phyloP scores from a whole-genome alignment of 805 yeast species.

The Schizosaccharomyces lindneri region DNA sequence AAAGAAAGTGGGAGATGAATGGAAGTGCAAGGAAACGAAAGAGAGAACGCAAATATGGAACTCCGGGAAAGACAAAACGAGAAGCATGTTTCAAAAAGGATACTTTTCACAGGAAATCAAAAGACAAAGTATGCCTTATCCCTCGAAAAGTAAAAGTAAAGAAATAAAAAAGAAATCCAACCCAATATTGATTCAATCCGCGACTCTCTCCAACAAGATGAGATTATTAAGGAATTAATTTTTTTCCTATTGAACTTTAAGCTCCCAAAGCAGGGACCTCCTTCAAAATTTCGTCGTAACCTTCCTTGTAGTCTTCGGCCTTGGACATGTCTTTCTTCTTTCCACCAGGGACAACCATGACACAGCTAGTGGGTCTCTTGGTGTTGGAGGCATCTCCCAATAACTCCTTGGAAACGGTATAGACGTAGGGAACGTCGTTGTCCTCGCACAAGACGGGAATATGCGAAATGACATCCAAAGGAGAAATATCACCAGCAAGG shows the following conservation, averaged over 20 bases:
- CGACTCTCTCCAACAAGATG: too few relatives aligned
- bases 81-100: too few relatives aligned
- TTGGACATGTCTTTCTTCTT: conserved; percentile 44
- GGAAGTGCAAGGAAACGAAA: too few relatives aligned
- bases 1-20: too few relatives aligned
- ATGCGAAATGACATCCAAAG: conserved; percentile 90
- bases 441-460: conserved; percentile 96
- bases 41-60: too few relatives aligned
- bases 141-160: too few relatives aligned
- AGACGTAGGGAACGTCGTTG: conserved; percentile 65
- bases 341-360: conserved; percentile 91
- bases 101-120: too few relatives aligned
- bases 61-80: too few relatives aligned
- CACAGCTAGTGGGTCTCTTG: conserved; percentile 95
- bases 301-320: conserved; percentile 73
- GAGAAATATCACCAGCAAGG: conserved; percentile 95
- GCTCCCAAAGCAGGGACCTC: conserved; percentile 18
- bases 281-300: conserved; percentile 79
- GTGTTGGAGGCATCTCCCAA: conserved; percentile 97
- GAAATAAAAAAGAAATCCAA: too few relatives aligned
- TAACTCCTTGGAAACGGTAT: conserved; percentile 93
- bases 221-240: not conserved
- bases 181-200: too few relatives aligned
- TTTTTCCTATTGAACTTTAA: not conserved
- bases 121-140: too few relatives aligned